These are phyloP conservation scores for Rhododendron ovatum DNA, from an alignment of 148 eudicot species.

Conservation along the genomic window DNA sequence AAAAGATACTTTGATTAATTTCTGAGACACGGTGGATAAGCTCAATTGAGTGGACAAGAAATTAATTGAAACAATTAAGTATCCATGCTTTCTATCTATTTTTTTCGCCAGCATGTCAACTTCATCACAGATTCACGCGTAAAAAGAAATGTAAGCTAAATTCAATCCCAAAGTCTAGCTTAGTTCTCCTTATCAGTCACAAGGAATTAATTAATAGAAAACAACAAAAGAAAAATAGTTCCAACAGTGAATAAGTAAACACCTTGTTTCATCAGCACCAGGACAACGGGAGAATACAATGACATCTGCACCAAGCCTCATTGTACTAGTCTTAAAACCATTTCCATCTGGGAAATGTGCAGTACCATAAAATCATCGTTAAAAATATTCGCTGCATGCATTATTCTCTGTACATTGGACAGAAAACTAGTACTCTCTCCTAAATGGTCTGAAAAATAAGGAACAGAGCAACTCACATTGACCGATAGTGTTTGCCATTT, in stretches of 20 bases:
- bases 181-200: neutral
- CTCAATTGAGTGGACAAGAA: neutral
- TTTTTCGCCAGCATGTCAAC: neutral
- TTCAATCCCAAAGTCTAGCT: neutral
- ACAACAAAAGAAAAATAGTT: neutral
- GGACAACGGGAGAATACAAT: slow-evolving; percentile 65
- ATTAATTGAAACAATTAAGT: neutral
- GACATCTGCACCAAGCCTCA: slow-evolving; percentile 95
- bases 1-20: neutral
- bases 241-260: neutral
- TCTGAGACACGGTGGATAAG: neutral
- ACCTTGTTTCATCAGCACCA: slow-evolving; percentile 48
- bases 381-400: neutral
- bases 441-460: neutral
- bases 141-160: neutral
- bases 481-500: slow-evolving; percentile 62
- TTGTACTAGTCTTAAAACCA: slow-evolving; percentile 90
- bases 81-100: neutral
- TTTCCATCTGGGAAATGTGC: slow-evolving; percentile 57
- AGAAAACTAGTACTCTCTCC: neutral
- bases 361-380: neutral
- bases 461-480: slow-evolving; percentile 46
- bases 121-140: neutral
- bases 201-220: neutral
- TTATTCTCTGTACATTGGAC: neutral